Evolutionary conservation across 257 asterid species (phyloP).

Genomic region (Gentiana dahurica): DNA sequence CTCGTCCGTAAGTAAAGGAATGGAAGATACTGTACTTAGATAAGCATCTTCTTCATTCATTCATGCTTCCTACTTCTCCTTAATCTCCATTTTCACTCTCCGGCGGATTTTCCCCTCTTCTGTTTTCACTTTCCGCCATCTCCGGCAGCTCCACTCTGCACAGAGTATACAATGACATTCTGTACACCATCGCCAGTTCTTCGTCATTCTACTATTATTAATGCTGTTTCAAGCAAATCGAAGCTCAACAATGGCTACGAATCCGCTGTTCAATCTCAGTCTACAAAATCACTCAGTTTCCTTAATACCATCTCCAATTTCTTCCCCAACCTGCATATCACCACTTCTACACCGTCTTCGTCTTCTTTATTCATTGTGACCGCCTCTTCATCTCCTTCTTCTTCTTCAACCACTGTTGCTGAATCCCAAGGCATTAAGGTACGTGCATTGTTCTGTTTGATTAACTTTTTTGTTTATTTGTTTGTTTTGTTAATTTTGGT

Average conservation of each 20-base stretch:
- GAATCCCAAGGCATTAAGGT: constrained; percentile 64
- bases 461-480: not conserved
- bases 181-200: constrained; percentile 1
- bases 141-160: too few relatives aligned
- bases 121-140: too few relatives aligned
- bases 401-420: constrained; percentile 44
- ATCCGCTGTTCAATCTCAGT: not conserved
- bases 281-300: constrained; percentile 19
- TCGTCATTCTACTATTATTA: not conserved
- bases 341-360: constrained; percentile 5
- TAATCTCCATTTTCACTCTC: not conserved
- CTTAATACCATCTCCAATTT: constrained; percentile 22
- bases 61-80: not conserved
- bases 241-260: not conserved
- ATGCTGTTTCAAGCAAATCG: not conserved
- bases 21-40: too few relatives aligned
- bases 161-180: constrained; percentile 6
- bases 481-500: not conserved
- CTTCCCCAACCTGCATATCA: constrained; percentile 16
- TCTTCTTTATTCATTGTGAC: constrained; percentile 18
- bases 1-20: too few relatives aligned
- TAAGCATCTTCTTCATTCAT: not conserved
- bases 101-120: not conserved
- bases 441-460: too few relatives aligned
- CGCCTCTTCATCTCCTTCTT: constrained; percentile 34